These are phyloP conservation scores for Cystobasidiaceae sp. DNA, from an alignment of 1,284 basidiomycete species.

Conservation along the genomic window DNA sequence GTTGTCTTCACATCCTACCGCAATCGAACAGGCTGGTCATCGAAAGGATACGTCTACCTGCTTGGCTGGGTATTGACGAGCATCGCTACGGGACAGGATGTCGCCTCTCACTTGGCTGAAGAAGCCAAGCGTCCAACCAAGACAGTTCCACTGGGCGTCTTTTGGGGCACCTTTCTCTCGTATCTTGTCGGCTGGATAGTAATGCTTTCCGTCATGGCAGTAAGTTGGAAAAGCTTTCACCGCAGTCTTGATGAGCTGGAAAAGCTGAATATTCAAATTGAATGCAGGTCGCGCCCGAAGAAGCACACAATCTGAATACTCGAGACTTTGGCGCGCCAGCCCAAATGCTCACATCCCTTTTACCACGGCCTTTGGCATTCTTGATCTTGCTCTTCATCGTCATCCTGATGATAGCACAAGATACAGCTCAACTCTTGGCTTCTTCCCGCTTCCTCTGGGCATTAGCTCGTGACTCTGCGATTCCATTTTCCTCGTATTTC, in stretches of 20 bases:
- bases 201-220: slow-evolving; percentile 27
- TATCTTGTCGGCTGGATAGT: slow-evolving; percentile 41
- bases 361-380: slow-evolving; percentile 22
- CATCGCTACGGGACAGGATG: slow-evolving; percentile 40
- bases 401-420: slow-evolving; percentile 38
- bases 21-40: slow-evolving; percentile 38
- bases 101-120: slow-evolving; percentile 40
- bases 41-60: slow-evolving; percentile 40
- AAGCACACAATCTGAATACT: neutral
- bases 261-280: no score
- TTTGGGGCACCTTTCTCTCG: slow-evolving; percentile 37
- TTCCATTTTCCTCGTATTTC: slow-evolving; percentile 39
- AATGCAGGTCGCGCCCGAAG: slow-evolving; percentile 15
- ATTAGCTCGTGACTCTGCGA: slow-evolving; percentile 39
- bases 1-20: slow-evolving; percentile 38
- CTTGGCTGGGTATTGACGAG: slow-evolving; percentile 41
- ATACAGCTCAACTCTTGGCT: slow-evolving; percentile 40
- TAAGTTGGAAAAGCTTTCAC: no score
- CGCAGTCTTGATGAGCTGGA: no score
- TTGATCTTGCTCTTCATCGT: slow-evolving; percentile 38
- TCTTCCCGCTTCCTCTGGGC: slow-evolving; percentile 42
- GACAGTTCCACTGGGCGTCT: slow-evolving; percentile 41
- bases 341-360: slow-evolving; percentile 19
- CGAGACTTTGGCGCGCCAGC: slow-evolving; percentile 22
- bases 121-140: slow-evolving; percentile 39